Evolutionary conservation across 805 yeast species (phyloP).

Genomic region (Lachancea thermotolerans): DNA sequence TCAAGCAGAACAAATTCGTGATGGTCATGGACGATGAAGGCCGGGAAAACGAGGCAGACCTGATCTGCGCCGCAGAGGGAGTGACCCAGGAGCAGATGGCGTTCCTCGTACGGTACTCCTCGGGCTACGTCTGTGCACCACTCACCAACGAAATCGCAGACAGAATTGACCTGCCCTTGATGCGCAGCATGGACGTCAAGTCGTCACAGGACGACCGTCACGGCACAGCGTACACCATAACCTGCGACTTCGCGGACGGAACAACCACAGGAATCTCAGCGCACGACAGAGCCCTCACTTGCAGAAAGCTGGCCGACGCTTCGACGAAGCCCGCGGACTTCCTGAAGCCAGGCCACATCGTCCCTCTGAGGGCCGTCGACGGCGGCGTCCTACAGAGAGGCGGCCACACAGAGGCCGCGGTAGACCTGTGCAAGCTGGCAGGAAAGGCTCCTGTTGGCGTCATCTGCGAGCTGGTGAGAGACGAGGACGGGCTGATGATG

Average conservation of each 20-base stretch:
- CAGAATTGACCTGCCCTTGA: conserved; percentile 66
- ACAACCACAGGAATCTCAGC: conserved; percentile 98
- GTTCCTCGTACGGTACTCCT: conserved; percentile 75
- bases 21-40: conserved; percentile 96
- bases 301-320: conserved; percentile 55
- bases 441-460: conserved; percentile 82
- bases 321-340: conserved; percentile 54
- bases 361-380: conserved; percentile 85
- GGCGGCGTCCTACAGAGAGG: conserved; percentile 76
- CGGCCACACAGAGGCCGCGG: conserved; percentile 98
- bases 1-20: conserved; percentile 48
- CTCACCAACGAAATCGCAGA: conserved; percentile 74
- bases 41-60: conserved; percentile 96
- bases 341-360: conserved; percentile 87
- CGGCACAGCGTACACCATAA: conserved; percentile 94
- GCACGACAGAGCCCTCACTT: conserved; percentile 84
- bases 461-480: conserved; percentile 90
- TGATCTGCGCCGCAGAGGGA: conserved; percentile 84
- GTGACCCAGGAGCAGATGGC: conserved; percentile 87
- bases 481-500: conserved; percentile 93
- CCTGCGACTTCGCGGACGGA: conserved; percentile 79
- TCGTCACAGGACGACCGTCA: conserved; percentile 64
- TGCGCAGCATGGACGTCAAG: conserved; percentile 38
- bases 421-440: conserved; percentile 72
- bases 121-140: conserved; percentile 94